A percentile compares a stretch with the other conserved stretches of the same genome.
phyloP scores from a whole-genome alignment of 1,284 basidiomycete genomes.

The Heterobasidion irregulare region DNA sequence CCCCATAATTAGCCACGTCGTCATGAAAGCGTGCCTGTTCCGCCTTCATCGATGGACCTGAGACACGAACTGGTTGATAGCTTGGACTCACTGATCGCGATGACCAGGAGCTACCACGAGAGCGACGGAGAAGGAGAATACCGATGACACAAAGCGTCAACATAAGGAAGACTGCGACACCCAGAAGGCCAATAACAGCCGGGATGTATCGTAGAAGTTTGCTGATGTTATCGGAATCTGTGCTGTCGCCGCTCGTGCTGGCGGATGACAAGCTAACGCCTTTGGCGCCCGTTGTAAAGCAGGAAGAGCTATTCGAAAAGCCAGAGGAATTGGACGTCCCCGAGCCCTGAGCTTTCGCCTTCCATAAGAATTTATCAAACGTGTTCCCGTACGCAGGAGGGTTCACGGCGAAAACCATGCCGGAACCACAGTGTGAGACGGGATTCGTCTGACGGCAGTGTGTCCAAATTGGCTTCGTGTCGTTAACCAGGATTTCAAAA shows the following conservation, averaged over 20 bases:
- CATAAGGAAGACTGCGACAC: not conserved
- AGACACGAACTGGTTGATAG: not conserved
- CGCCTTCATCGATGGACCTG: not conserved
- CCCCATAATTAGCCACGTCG: no score
- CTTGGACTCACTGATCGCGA: not conserved
- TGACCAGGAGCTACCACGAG: not conserved
- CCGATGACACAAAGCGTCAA: not conserved
- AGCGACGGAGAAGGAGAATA: not conserved
- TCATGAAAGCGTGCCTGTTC: no score
- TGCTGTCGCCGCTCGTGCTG: not conserved
- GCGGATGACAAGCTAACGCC: no score
- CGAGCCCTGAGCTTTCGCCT: not conserved
- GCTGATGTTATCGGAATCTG: not conserved
- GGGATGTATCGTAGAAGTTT: not conserved
- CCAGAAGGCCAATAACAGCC: not conserved
- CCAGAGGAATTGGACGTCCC: no score
- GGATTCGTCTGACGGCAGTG: not conserved
- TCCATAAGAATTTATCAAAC: not conserved
- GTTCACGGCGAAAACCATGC: not conserved
- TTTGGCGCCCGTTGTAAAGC: no score
- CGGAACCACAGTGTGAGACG: not conserved
- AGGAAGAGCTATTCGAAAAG: no score
- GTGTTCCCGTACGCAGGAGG: not conserved
- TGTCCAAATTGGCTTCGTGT: not conserved
- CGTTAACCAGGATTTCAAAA: not conserved